Evolutionary conservation across 2,329 filamentous ascomycete species (phyloP), one percentile per base, ranked within the genome.

Genomic region (Claviceps citrina): DNA sequence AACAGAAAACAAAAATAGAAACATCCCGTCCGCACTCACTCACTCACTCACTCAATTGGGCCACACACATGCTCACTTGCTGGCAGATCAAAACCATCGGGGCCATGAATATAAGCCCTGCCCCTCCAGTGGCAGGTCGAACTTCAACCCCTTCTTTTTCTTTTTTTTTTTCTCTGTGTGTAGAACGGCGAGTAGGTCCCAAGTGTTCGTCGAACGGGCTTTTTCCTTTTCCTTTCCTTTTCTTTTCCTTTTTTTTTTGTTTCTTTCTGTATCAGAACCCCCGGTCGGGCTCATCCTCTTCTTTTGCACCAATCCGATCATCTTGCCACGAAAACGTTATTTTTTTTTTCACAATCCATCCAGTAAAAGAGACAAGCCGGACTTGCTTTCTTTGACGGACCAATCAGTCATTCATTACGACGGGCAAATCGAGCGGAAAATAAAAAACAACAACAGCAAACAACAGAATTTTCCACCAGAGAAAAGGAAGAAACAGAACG

Each of bases 71-170:
- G n/a, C n/a, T n/a, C n/a, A n/a, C n/a, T n/a, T n/a, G n/a, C n/a
- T n/a, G n/a, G n/a, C n/a, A n/a, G n/a, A n/a, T n/a, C n/a, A n/a
- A n/a, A n/a, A n/a, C n/a, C 51, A 62, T 55, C 53, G 55, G 60
- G 64, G 61, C 66, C 63, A 66, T 58, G 62, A 71, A n/a, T 74
- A 74, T 74, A 74, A 73, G 69, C 60, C 67, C 66, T 65, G 61
- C 60, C 59, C 62, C 58, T 64, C 60, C 62, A 61, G 58, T 55
- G 50, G 49, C 13, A 53, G 46, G 43, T 53, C 45, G 53, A 57
- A 59, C 60, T 63, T 61, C 60, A 54, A 56, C 56, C 56, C 39
- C 41, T 42, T 41, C 36, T 60, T 53, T 33, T 42, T 38, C 25
- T 60, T 53, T 59, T 59, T 19, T 6, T n/a, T n/a, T n/a, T n/a